Conservation (phyloP, 2,329 filamentous ascomycete species). For the Aureobasidium sp. region DNA sequence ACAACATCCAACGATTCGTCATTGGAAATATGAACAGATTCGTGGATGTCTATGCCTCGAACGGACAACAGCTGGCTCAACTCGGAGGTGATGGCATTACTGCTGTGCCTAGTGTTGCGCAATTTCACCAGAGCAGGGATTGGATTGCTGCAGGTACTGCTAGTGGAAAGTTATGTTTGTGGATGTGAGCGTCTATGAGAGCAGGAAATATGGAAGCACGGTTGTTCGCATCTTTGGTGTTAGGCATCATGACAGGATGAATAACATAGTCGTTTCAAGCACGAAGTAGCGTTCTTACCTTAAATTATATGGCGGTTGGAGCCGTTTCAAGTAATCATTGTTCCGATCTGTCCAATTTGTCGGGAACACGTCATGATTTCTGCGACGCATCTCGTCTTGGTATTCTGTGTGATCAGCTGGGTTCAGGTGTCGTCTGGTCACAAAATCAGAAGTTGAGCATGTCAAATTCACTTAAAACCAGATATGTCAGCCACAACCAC, state of each 20-base stretch:
- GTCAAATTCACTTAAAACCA: background rate
- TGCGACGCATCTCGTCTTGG: background rate
- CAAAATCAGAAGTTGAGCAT: background rate
- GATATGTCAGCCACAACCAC: background rate
- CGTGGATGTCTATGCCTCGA: slow-evolving; percentile 77
- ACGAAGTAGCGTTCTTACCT: background rate
- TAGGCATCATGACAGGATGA: background rate
- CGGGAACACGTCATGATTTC: background rate
- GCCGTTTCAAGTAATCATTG: background rate
- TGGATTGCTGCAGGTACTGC: slow-evolving; percentile 92
- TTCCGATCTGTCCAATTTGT: background rate
- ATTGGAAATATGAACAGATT: slow-evolving; percentile 92
- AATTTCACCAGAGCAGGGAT: slow-evolving; percentile 78
- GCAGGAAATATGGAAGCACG: background rate
- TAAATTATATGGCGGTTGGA: too few species aligned
- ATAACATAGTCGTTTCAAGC: background rate
- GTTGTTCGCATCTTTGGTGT: background rate
- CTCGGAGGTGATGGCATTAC: slow-evolving; percentile 84
- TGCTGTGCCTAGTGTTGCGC: slow-evolving; percentile 85
- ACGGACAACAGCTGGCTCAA: slow-evolving; percentile 83
- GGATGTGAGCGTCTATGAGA: slow-evolving; percentile 53
- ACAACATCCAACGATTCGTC: slow-evolving; percentile 77
- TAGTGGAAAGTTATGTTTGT: slow-evolving; percentile 86
- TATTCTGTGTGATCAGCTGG: background rate
- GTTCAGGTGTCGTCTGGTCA: background rate